Base-by-base conservation (phyloP, 2,329 filamentous ascomycete genomes). In the Colletotrichum gloeosporioides region DNA sequence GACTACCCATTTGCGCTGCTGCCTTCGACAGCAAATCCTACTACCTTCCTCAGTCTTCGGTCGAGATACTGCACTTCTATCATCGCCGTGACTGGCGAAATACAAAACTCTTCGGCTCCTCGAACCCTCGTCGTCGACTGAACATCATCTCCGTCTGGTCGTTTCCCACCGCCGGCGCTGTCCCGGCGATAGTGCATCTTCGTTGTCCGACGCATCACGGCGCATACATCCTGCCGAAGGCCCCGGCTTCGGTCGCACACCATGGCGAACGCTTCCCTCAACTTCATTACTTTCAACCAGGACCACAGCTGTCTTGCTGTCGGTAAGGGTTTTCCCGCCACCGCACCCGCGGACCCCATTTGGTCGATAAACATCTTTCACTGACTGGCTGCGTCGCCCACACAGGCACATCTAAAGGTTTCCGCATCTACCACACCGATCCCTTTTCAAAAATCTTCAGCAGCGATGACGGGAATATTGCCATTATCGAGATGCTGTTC, bases 201-300 rank as follows among this genome's bases (percentile, higher is more conserved):
- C 32, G 53, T 29, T 62, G 69, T 62, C 53, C 36, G 34, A 31
- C 44, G 36, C 44, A 18, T 32, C 32, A 15, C 25, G 39, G 29
- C 65, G 57, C 55, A 69, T 27, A 59, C 49, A 53, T 53, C n/a
- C 44, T 53, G 44, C n/a, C 44, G 44, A 53, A 72, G 61, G 61
- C 36, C n/a, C 34, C n/a, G 22, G 12, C 34, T 44, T 39, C 16
- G 29, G n/a, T 34, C 36, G 49, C 64, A 34, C 69, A 65, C 22
- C 29, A 95, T 95, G 93, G 87, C 93, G 78, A 90, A 83, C 78
- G 93, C 94, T 84, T 88, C 92, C 65, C 95, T 99, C 89, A 99
- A 99, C 87, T 99, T 98, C 87, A 95, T 99, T 82, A 98, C 96
- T 57, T 99, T 99, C 87, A 99, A 99, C 87, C 97, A 99, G 89